Conservation (phyloP, 495 filamentous ascomycete species). For the Echria macrotheca region DNA sequence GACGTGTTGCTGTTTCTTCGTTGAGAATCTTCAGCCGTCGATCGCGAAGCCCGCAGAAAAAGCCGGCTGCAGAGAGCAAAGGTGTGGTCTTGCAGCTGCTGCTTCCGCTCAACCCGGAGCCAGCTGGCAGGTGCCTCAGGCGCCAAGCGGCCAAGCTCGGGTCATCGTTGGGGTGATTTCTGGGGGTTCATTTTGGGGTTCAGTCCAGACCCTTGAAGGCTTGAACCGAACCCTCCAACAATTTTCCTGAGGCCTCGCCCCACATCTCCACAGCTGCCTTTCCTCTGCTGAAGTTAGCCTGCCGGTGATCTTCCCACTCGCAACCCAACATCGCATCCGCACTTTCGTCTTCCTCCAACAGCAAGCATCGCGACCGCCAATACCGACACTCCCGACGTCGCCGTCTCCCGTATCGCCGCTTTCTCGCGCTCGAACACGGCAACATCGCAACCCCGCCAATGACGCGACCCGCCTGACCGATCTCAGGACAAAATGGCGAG, state of each 20-base stretch:
- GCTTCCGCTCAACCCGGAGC: too few relatives aligned
- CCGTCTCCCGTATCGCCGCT: not conserved
- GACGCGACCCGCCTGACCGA: slow-evolving; percentile 18
- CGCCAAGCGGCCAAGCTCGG: not conserved
- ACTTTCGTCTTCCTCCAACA: not conserved
- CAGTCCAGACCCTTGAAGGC: slow-evolving; percentile 1
- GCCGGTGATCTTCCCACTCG: not conserved
- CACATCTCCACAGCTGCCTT: not conserved
- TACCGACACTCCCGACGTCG: too few relatives aligned
- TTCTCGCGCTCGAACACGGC: not conserved
- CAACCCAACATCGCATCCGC: not conserved
- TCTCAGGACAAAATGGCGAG: slow-evolving; percentile 40
- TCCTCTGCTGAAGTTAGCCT: too few relatives aligned
- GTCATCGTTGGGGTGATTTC: not conserved
- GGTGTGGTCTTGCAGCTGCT: too few relatives aligned
- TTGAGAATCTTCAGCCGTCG: too few relatives aligned
- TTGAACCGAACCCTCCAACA: not conserved
- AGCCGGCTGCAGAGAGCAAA: too few relatives aligned
- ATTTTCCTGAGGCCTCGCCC: not conserved
- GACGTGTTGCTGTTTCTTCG: too few relatives aligned
- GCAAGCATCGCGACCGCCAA: not conserved
- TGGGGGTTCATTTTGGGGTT: not conserved
- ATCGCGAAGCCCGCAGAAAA: too few relatives aligned
- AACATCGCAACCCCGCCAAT: too few relatives aligned
- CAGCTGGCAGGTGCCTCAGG: slow-evolving; percentile 2